Evolutionary conservation across 108 stramenopile species (phyloP).

Genomic region (Schizochytrium sp.): DNA sequence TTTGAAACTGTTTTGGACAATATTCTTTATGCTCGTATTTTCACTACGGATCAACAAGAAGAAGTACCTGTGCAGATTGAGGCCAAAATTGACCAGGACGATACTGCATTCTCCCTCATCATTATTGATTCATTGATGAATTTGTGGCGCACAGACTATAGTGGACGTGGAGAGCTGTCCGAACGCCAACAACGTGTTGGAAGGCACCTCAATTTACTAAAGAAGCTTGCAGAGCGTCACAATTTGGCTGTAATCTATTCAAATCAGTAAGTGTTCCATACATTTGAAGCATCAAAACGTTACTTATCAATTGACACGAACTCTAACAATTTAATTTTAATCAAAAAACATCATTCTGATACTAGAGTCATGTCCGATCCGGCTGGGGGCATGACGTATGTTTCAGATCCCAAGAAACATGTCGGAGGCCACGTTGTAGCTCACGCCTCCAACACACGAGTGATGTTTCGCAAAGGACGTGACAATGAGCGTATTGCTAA

Average conservation of each 20-base stretch:
- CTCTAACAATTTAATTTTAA: slow-evolving; percentile 64
- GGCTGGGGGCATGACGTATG: slow-evolving; percentile 83
- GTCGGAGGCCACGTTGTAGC: slow-evolving; percentile 79
- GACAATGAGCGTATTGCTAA: slow-evolving; percentile 77
- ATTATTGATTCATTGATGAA: slow-evolving; percentile 78
- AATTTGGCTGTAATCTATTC: slow-evolving; percentile 75
- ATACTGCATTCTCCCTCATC: slow-evolving; percentile 69
- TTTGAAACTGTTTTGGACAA: slow-evolving; percentile 73
- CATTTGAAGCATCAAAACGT: too few species aligned
- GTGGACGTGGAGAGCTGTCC: slow-evolving; percentile 74
- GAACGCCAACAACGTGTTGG: slow-evolving; percentile 78
- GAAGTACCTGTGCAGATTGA: slow-evolving; percentile 32
- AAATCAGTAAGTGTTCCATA: slow-evolving; percentile 61
- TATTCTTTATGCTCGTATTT: slow-evolving; percentile 64
- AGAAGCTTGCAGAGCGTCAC: slow-evolving; percentile 71
- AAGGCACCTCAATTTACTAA: slow-evolving; percentile 75
- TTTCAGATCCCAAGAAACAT: slow-evolving; percentile 73
- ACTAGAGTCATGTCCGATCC: slow-evolving; percentile 57
- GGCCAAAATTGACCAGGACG: slow-evolving; percentile 24
- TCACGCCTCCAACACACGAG: slow-evolving; percentile 75
- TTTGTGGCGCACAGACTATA: slow-evolving; percentile 72
- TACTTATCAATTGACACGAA: too few species aligned
- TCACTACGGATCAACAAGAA: slow-evolving; percentile 67
- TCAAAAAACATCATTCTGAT: slow-evolving; percentile 70
- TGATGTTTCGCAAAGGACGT: slow-evolving; percentile 78